These are phyloP conservation scores for Amauroascus verrucosus DNA, from an alignment of 2,329 filamentous ascomycete genomes.

Conservation along the genomic window DNA sequence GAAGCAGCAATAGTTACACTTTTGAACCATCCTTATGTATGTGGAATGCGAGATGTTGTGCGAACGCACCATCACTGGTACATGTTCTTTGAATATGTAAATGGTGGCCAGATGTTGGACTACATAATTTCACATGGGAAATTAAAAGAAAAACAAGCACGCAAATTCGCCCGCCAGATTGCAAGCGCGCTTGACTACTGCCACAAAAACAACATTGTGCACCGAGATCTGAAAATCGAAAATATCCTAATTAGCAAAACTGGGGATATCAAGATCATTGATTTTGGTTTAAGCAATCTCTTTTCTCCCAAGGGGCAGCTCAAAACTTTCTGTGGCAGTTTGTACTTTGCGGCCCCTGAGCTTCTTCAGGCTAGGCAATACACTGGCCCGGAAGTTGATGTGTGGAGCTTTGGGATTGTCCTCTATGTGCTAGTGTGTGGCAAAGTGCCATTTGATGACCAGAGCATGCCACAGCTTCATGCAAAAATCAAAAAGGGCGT, in stretches of 20 bases:
- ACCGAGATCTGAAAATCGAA: constrained; percentile 95
- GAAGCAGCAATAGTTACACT: constrained; percentile 95
- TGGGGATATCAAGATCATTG: constrained; percentile 98
- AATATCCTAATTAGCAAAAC: constrained; percentile 99
- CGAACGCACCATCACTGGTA: constrained; percentile 98
- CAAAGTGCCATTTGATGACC: constrained; percentile 96
- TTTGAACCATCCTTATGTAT: constrained; percentile 89
- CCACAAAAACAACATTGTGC: constrained; percentile 95
- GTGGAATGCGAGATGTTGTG: constrained; percentile 87
- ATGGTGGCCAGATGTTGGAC: constrained; percentile 97
- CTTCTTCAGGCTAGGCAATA: constrained; percentile 88
- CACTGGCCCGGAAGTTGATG: constrained; percentile 89
- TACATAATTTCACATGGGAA: constrained; percentile 98
- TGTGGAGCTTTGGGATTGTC: constrained; percentile 98
- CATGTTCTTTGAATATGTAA: constrained; percentile 99
- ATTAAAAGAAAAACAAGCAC: constrained; percentile 93
- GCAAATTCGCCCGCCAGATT: constrained; percentile 95
- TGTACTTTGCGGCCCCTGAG: constrained; percentile 96
- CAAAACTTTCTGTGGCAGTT: constrained; percentile 93
- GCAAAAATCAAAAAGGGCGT: constrained; percentile 97
- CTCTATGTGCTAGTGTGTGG: constrained; percentile 94
- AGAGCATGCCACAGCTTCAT: constrained; percentile 96
- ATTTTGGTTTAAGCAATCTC: constrained; percentile 93
- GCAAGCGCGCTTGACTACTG: constrained; percentile 95
- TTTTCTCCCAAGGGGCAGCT: constrained; percentile 76